Percentiles rank a stretch among this genome's conserved stretches.
phyloP scores from a whole-genome alignment of 1,139 yeast genomes.

The Pichia terricola region DNA sequence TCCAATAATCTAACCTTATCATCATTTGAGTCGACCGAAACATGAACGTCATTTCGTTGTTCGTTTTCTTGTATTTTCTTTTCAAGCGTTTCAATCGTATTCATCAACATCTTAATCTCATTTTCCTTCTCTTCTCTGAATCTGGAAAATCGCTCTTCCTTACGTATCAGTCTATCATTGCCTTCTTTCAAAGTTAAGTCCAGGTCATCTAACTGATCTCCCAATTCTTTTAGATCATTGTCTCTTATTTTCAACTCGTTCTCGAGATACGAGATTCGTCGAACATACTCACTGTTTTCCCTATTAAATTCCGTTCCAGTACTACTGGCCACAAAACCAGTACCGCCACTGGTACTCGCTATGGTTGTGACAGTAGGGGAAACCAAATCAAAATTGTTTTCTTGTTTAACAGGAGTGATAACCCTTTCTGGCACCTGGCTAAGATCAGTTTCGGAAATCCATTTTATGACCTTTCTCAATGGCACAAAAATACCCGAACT shows the following conservation, averaged over 20 bases:
- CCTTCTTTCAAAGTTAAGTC: slow-evolving; percentile 39
- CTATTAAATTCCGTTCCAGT: background rate
- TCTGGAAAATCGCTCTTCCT: slow-evolving; percentile 35
- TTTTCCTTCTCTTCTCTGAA: slow-evolving; percentile 39
- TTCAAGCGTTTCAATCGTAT: slow-evolving; percentile 45
- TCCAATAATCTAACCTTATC: slow-evolving; percentile 11
- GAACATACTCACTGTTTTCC: slow-evolving; percentile 2
- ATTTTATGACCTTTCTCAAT: slow-evolving; percentile 40
- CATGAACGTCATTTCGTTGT: slow-evolving; percentile 8
- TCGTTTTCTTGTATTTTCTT: background rate
- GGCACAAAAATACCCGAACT: slow-evolving; percentile 71
- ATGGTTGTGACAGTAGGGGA: background rate
- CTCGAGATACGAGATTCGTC: slow-evolving; percentile 6
- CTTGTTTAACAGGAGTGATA: background rate
- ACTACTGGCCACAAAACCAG: background rate
- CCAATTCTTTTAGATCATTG: slow-evolving; percentile 28
- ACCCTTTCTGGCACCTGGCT: background rate
- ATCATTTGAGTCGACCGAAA: slow-evolving; percentile 19
- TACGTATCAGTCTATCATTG: slow-evolving; percentile 33
- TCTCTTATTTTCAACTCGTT: slow-evolving; percentile 6
- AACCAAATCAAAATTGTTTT: background rate
- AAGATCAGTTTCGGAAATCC: slow-evolving; percentile 4
- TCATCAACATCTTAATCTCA: slow-evolving; percentile 50
- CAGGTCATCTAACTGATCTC: slow-evolving; percentile 35
- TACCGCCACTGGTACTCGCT: background rate